These are phyloP conservation scores for Dictyostelium capitatum DNA, from an alignment of 78 protist genomes.

Conservation along the genomic window DNA sequence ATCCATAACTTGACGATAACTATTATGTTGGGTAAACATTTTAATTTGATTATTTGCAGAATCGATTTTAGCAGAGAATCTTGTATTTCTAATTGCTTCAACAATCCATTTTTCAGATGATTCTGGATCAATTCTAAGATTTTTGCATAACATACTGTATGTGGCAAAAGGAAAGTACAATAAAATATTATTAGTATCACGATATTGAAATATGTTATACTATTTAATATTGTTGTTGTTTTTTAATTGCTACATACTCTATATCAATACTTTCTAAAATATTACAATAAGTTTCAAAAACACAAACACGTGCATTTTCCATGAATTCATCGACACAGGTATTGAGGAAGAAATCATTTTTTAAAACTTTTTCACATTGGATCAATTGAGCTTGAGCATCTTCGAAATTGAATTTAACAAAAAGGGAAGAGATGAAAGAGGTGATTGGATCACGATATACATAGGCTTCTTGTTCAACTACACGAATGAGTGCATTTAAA, in stretches of 20 bases:
- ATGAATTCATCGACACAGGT: slow-evolving; percentile 84
- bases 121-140: slow-evolving; percentile 86
- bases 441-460: slow-evolving; percentile 93
- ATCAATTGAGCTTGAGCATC: slow-evolving; percentile 88
- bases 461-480: slow-evolving; percentile 88
- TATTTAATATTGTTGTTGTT: too few species aligned
- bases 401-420: slow-evolving; percentile 93
- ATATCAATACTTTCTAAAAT: slow-evolving; percentile 92
- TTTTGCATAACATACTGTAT: slow-evolving; percentile 88
- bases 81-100: slow-evolving; percentile 91
- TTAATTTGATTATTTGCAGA: slow-evolving; percentile 81
- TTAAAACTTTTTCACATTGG: slow-evolving; percentile 90
- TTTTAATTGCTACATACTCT: too few species aligned
- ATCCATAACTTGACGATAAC: slow-evolving; percentile 92
- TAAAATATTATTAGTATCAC: too few species aligned
- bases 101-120: slow-evolving; percentile 95
- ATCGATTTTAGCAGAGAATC: slow-evolving; percentile 94
- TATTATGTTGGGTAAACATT: slow-evolving; percentile 87
- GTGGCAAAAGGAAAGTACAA: neutral
- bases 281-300: slow-evolving; percentile 95
- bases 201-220: too few species aligned
- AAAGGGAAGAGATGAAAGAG: slow-evolving; percentile 86
- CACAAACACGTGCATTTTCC: slow-evolving; percentile 92
- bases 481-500: slow-evolving; percentile 83
- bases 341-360: slow-evolving; percentile 89